phyloP scores from a whole-genome alignment of 2,329 filamentous ascomycete genomes.

The Neoscytalidium dimidiatum region DNA sequence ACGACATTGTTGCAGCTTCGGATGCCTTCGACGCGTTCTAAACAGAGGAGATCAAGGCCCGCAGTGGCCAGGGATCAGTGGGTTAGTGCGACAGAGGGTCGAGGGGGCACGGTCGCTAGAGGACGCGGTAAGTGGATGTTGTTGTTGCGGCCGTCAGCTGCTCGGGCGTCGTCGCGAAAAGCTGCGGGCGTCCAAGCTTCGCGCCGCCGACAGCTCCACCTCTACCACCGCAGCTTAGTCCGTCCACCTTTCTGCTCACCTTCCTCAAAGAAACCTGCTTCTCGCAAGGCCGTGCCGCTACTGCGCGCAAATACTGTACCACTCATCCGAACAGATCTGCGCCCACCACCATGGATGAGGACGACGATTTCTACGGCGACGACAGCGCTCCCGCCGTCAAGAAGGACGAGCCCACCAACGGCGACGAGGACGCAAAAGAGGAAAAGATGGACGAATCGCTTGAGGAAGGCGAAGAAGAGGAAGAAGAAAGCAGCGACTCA shows the following conservation, averaged over 20 bases:
- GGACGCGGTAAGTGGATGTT: conserved; percentile 4
- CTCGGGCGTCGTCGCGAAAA: conserved; percentile 20
- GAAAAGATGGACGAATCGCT: conserved; percentile 49
- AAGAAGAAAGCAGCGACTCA: conserved; percentile 46
- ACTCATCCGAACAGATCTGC: neutral
- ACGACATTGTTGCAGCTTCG: conserved; percentile 13
- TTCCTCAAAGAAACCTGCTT: neutral
- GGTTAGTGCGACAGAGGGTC: neutral
- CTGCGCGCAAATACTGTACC: neutral
- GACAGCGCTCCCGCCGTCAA: conserved; percentile 20
- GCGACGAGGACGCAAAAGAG: conserved; percentile 38
- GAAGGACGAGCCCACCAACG: conserved; percentile 28
- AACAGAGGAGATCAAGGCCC: neutral
- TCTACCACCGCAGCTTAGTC: conserved; percentile 10
- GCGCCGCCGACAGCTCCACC: conserved; percentile 18
- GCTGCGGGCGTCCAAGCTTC: conserved; percentile 19
- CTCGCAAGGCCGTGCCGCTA: neutral
- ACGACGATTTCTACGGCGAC: conserved; percentile 53
- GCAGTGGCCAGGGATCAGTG: neutral
- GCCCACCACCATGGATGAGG: conserved; percentile 47
- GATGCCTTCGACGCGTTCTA: neutral
- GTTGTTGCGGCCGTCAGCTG: conserved; percentile 11
- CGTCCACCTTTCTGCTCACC: neutral
- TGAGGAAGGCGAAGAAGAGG: conserved; percentile 48
- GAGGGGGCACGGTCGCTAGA: neutral